A percentile compares a stretch with the other conserved stretches of the same genome.
phyloP scores from a whole-genome alignment of 305 asterid genomes.

The Ilex paraguariensis region DNA sequence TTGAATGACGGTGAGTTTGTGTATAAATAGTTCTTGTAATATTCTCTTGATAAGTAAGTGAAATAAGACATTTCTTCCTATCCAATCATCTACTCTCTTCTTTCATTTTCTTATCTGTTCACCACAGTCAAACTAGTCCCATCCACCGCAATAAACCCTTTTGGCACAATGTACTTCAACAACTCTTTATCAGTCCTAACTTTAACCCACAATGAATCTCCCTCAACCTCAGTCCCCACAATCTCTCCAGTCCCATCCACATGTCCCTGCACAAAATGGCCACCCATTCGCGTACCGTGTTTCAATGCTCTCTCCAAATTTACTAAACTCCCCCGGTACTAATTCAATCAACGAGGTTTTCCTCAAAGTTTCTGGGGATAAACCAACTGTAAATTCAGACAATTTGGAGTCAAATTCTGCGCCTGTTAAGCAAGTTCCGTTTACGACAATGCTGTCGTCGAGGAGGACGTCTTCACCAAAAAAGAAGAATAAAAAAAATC shows the following conservation, averaged over 20 bases:
- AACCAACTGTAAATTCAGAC: conserved; percentile 63
- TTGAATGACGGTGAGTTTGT: too few relatives aligned
- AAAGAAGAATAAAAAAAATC: too few relatives aligned
- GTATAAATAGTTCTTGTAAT: too few relatives aligned
- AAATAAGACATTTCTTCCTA: too few relatives aligned
- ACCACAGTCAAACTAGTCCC: conserved; percentile 93
- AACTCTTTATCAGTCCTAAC: conserved; percentile 15
- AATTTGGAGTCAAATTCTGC: conserved; percentile 42
- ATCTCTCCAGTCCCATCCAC: conserved; percentile 82
- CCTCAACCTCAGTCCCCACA: conserved; percentile 49
- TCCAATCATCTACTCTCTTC: conserved; percentile 79
- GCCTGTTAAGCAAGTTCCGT: conserved; percentile 84
- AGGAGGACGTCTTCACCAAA: conserved; percentile 69
- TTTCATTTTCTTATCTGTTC: conserved; percentile 65
- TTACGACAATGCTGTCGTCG: conserved; percentile 92
- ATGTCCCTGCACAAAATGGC: conserved; percentile 94
- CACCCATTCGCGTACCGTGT: conserved; percentile 87
- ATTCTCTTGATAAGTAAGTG: too few relatives aligned
- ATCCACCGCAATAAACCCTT: conserved; percentile 46
- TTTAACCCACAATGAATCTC: conserved; percentile 86
- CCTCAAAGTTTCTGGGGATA: conserved; percentile 81
- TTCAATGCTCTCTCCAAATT: conserved; percentile 83
- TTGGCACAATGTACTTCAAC: too few relatives aligned
- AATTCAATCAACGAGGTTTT: conserved; percentile 65
- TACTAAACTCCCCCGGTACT: conserved; percentile 58